Evolutionary conservation across 192 early-diverging fungal species (phyloP).

Genomic region (Podila horticola): DNA sequence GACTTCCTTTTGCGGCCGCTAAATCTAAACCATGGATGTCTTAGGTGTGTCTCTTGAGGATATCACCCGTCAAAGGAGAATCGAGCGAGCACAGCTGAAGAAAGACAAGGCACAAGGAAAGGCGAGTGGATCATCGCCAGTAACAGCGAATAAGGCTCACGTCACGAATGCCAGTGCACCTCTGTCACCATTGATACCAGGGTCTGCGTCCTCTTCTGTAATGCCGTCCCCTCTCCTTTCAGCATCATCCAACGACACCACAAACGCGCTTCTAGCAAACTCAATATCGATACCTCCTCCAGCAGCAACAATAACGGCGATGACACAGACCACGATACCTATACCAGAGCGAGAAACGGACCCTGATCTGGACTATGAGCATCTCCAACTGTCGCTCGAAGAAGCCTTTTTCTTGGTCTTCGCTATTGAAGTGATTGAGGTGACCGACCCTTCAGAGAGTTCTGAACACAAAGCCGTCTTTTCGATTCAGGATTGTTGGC

Average conservation of each 20-base stretch:
- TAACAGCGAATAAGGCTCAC: background rate
- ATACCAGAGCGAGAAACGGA: background rate
- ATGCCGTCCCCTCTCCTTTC: background rate
- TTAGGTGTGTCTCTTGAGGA: slow-evolving; percentile 48
- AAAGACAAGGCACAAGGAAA: slow-evolving; percentile 8
- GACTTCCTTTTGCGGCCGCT: background rate
- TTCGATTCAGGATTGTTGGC: slow-evolving; percentile 55
- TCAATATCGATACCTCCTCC: background rate
- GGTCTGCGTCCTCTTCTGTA: background rate
- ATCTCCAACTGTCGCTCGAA: slow-evolving; percentile 73
- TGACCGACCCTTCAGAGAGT: slow-evolving; percentile 44
- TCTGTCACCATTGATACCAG: background rate
- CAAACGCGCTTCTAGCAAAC: background rate
- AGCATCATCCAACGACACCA: background rate
- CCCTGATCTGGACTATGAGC: slow-evolving; percentile 53
- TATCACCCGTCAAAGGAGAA: slow-evolving; percentile 50
- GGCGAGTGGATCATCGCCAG: background rate
- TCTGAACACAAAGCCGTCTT: slow-evolving; percentile 8
- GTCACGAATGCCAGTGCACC: background rate
- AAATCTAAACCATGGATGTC: background rate
- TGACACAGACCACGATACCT: background rate
- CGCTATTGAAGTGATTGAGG: slow-evolving; percentile 64
- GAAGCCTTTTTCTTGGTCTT: slow-evolving; percentile 80
- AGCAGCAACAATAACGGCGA: background rate
- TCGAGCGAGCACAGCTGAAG: slow-evolving; percentile 28